phyloP scores from a whole-genome alignment of 2,329 filamentous ascomycete genomes.

The Scedosporium aurantiacum region DNA sequence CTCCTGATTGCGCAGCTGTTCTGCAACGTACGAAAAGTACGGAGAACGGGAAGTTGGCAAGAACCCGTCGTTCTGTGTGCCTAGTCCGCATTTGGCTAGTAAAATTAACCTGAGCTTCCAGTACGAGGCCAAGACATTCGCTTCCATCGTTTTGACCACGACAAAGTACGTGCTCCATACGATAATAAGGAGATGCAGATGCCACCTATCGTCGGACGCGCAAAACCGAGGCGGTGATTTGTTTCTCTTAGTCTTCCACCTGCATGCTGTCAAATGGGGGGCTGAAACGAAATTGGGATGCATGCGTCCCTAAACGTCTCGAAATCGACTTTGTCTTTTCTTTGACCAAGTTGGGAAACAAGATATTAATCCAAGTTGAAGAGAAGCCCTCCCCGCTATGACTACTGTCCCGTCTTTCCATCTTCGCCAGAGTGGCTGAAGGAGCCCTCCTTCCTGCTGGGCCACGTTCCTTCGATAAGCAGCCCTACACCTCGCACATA shows the following conservation, averaged over 20 bases:
- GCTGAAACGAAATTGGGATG: no score
- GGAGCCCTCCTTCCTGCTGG: neutral
- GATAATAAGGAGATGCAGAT: neutral
- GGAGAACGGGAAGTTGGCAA: neutral
- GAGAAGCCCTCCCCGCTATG: no score
- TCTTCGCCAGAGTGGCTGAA: neutral
- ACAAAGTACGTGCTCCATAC: neutral
- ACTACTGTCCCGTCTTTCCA: no score
- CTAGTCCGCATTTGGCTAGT: neutral
- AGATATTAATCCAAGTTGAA: no score
- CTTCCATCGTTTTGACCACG: neutral
- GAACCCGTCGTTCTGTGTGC: neutral
- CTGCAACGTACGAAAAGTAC: neutral
- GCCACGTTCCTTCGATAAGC: neutral
- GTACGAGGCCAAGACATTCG: neutral
- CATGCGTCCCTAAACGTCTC: neutral
- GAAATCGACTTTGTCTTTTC: neutral
- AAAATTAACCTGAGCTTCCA: neutral
- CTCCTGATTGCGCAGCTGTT: no score
- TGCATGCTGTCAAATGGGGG: neutral
- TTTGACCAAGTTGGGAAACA: no score
- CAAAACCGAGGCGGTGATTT: neutral
- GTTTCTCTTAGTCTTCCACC: neutral
- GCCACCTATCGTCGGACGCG: neutral
- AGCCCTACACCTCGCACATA: neutral